Evolutionary conservation across 2,329 filamentous ascomycete genomes (phyloP).

Genomic region (Fusarium mangiferae): DNA sequence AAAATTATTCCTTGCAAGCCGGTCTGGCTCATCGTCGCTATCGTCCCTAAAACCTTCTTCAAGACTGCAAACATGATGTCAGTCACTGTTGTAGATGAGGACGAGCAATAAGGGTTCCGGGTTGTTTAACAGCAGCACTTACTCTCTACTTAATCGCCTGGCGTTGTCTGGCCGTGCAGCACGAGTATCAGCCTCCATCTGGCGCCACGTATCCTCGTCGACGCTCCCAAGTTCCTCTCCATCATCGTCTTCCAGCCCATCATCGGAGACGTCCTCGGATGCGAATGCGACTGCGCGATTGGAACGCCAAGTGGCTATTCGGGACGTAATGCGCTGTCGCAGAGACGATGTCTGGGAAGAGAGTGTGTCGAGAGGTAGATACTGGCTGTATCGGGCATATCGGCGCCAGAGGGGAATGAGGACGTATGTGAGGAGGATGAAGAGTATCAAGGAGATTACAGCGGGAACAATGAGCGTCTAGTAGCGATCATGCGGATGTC

Average conservation of each 20-base stretch:
- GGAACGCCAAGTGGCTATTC: slow-evolving; percentile 56
- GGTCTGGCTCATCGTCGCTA: slow-evolving; percentile 55
- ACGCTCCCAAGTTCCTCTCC: slow-evolving; percentile 75
- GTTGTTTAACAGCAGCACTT: slow-evolving; percentile 45
- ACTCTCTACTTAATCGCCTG: slow-evolving; percentile 79
- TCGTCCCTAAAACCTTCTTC: slow-evolving; percentile 66
- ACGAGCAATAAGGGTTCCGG: not conserved
- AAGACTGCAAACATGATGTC: slow-evolving; percentile 54
- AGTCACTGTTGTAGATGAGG: slow-evolving; percentile 1
- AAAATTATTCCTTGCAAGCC: slow-evolving; percentile 35
- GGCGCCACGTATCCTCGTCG: slow-evolving; percentile 58
- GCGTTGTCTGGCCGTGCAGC: slow-evolving; percentile 58
- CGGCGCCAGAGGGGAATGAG: slow-evolving; percentile 75
- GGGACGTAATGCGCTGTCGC: slow-evolving; percentile 58
- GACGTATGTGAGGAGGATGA: slow-evolving; percentile 72
- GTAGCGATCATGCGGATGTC: slow-evolving; percentile 14
- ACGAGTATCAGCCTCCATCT: slow-evolving; percentile 50
- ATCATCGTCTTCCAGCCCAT: slow-evolving; percentile 65
- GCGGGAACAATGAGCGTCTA: slow-evolving; percentile 78
- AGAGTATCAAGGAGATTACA: slow-evolving; percentile 75
- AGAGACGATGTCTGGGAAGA: slow-evolving; percentile 66
- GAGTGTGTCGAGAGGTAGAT: slow-evolving; percentile 75
- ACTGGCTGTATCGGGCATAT: slow-evolving; percentile 78
- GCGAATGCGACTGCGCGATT: slow-evolving; percentile 55
- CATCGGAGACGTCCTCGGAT: slow-evolving; percentile 55